These are phyloP conservation scores for Penicillium capsulatum DNA, from an alignment of 2,329 filamentous ascomycete species.

Conservation along the genomic window DNA sequence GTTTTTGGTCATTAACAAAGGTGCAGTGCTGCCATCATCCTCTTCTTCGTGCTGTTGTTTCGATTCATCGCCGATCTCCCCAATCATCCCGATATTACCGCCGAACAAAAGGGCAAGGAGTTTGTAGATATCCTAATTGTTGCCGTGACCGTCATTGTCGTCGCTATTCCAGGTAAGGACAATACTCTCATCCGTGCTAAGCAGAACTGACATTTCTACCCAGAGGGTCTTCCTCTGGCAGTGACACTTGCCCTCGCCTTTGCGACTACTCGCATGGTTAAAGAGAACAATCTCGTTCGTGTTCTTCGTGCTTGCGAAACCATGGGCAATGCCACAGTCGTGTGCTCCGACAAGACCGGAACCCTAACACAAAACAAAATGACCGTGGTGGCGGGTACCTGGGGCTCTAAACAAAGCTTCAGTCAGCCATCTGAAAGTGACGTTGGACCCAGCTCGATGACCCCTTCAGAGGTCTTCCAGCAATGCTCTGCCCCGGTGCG, in stretches of 20 bases:
- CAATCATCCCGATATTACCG: constrained; percentile 45
- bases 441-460: constrained; percentile 12
- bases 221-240: constrained; percentile 68
- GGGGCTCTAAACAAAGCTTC: constrained; percentile 58
- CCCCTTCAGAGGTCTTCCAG: constrained; percentile 28
- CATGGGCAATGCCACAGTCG: constrained; percentile 74
- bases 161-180: constrained; percentile 60
- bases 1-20: constrained; percentile 8
- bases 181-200: constrained; percentile 34
- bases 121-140: constrained; percentile 75
- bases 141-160: constrained; percentile 74
- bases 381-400: constrained; percentile 69
- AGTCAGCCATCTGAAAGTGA: constrained; percentile 37
- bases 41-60: constrained; percentile 84
- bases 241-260: constrained; percentile 75
- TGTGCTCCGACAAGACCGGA: constrained; percentile 77
- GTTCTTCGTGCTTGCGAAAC: constrained; percentile 75
- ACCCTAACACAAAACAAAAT: constrained; percentile 72
- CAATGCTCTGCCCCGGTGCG: constrained; percentile 31
- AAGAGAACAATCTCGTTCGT: constrained; percentile 71
- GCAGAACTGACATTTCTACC: neutral
- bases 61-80: constrained; percentile 70
- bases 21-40: constrained; percentile 59
- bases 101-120: constrained; percentile 72
- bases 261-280: constrained; percentile 71